Conservation (phyloP, 371 early-diverging fungal genomes). For the Syncephalastrum monosporum region DNA sequence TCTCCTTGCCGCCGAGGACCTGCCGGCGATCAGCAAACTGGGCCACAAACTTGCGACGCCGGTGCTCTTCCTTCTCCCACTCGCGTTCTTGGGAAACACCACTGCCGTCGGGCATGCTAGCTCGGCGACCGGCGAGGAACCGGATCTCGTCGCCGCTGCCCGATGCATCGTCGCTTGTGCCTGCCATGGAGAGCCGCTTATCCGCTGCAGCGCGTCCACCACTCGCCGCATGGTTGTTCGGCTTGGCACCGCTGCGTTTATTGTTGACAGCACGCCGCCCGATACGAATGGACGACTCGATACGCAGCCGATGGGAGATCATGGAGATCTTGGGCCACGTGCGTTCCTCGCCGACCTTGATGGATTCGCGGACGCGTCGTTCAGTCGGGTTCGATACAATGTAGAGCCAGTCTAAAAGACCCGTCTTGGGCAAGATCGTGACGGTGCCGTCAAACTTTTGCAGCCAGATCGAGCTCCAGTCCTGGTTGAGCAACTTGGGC, state of each 20-base stretch:
- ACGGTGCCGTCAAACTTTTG: conserved; percentile 89
- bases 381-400: conserved; percentile 74
- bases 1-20: conserved; percentile 16
- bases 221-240: not conserved
- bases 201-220: not conserved
- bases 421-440: conserved; percentile 76
- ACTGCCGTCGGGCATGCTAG: conserved; percentile 35
- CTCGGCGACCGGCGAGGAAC: conserved; percentile 34
- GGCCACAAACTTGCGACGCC: conserved; percentile 69
- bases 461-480: conserved; percentile 82
- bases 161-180: conserved; percentile 27
- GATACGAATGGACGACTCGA: conserved; percentile 67
- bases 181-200: not conserved
- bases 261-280: conserved; percentile 21
- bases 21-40: conserved; percentile 75
- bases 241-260: conserved; percentile 8
- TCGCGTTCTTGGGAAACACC: conserved; percentile 19
- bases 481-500: conserved; percentile 72
- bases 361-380: conserved; percentile 54
- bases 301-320: conserved; percentile 74
- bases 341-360: conserved; percentile 60
- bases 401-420: conserved; percentile 63
- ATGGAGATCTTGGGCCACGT: conserved; percentile 84
- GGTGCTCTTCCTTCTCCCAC: conserved; percentile 22
- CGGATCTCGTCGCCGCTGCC: conserved; percentile 35